A percentile compares a stretch with the other conserved stretches of the same genome.
Conservation (phyloP, 1,284 basidiomycete genomes). For the Quambalaria eucalypti region DNA sequence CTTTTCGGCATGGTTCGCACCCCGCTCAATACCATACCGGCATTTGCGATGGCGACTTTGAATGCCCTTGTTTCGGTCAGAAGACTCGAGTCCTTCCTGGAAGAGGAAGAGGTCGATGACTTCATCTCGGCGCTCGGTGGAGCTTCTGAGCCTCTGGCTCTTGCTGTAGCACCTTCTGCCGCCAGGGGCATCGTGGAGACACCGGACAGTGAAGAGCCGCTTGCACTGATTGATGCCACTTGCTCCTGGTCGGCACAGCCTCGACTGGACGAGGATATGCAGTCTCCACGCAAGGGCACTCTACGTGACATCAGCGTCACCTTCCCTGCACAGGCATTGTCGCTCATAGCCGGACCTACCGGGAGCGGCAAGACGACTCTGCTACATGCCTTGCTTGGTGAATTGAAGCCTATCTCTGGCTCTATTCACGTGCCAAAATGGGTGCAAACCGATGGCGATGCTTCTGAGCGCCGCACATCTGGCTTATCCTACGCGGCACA, state of each 20-base stretch:
- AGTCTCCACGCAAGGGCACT: background rate
- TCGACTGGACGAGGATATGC: too few species aligned
- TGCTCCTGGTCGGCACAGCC: background rate
- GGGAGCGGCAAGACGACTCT: conserved; percentile 40
- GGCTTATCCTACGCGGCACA: conserved; percentile 28
- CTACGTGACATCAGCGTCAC: conserved; percentile 20
- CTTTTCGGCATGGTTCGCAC: conserved; percentile 30
- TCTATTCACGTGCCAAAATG: background rate
- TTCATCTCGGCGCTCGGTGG: conserved; percentile 61
- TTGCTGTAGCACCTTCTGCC: background rate
- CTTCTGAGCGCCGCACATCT: too few species aligned
- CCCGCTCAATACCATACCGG: conserved; percentile 24
- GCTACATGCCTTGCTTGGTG: conserved; percentile 35
- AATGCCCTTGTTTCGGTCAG: conserved; percentile 67
- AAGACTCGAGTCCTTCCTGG: conserved; percentile 69
- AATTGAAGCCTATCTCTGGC: conserved; percentile 14
- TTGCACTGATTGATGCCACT: background rate
- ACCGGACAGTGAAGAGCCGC: background rate
- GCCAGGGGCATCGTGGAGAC: too few species aligned
- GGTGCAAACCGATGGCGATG: background rate
- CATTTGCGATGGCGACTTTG: conserved; percentile 28
- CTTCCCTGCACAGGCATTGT: conserved; percentile 19
- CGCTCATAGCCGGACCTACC: conserved; percentile 34
- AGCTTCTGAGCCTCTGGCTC: background rate
- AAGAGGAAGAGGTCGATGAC: conserved; percentile 69